A percentile compares a stretch with the other conserved stretches of the same genome.
phyloP scores from a whole-genome alignment of 2,329 filamentous ascomycete species.

The Orbilia brochopaga region DNA sequence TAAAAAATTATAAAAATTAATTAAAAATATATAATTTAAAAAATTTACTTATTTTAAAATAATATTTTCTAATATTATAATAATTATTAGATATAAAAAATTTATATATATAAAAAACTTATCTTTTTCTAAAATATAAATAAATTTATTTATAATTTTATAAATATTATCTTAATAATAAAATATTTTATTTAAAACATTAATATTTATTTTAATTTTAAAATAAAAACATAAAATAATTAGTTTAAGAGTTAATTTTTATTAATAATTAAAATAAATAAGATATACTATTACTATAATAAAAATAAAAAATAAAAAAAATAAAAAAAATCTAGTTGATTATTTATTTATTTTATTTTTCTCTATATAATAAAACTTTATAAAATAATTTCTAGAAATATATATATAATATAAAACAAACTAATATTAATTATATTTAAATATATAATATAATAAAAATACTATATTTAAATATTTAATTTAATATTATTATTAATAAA shows the following conservation, averaged over 20 bases:
- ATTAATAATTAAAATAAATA: no score
- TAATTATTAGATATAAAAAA: background rate
- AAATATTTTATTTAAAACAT: background rate
- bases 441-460: no score
- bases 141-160: constrained; percentile 7
- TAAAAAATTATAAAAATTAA: background rate
- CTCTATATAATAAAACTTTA: no score
- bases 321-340: no score
- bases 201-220: background rate
- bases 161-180: no score
- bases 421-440: constrained; percentile 5
- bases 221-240: background rate
- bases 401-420: background rate
- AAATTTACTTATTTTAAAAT: constrained; percentile 1
- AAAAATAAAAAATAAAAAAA: no score
- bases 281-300: no score
- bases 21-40: constrained; percentile 2
- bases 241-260: no score
- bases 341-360: background rate
- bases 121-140: background rate
- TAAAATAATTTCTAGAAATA: background rate
- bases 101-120: background rate
- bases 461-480: no score
- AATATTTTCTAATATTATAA: no score
- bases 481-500: no score